Evolutionary conservation across 2,329 filamentous ascomycete genomes (phyloP).

Genomic region (Aureobasidium melanogenum): DNA sequence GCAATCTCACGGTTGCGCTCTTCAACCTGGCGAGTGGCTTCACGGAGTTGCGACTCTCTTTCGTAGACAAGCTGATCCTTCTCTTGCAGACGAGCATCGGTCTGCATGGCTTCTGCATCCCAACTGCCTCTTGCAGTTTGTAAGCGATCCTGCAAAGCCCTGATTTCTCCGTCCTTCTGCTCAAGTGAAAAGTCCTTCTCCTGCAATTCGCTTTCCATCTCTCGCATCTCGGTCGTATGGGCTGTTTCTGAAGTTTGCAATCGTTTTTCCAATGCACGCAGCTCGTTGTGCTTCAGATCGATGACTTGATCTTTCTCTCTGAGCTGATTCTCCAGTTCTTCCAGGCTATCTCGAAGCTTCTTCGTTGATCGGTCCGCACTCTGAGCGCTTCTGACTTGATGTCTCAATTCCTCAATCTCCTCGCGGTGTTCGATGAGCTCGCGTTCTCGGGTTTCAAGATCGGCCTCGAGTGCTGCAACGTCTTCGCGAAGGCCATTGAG

Average conservation of each 20-base stretch:
- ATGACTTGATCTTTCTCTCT: slow-evolving; percentile 27
- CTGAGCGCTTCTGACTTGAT: slow-evolving; percentile 15
- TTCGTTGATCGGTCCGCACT: slow-evolving; percentile 29
- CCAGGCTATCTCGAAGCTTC: slow-evolving; percentile 28
- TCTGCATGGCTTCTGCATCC: slow-evolving; percentile 29
- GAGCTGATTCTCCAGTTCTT: slow-evolving; percentile 26
- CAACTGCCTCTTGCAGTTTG: slow-evolving; percentile 30
- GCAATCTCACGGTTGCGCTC: slow-evolving; percentile 64
- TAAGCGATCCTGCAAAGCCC: slow-evolving; percentile 27
- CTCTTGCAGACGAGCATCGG: slow-evolving; percentile 27
- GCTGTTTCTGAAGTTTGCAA: slow-evolving; percentile 21
- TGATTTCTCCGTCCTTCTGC: slow-evolving; percentile 30
- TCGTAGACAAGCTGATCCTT: slow-evolving; percentile 51
- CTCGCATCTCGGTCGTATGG: slow-evolving; percentile 21
- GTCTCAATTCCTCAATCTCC: slow-evolving; percentile 11
- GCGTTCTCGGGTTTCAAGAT: slow-evolving; percentile 43
- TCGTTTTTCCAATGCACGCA: slow-evolving; percentile 25
- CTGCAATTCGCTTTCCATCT: slow-evolving; percentile 43
- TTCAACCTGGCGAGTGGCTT: slow-evolving; percentile 65
- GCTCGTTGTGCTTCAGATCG: slow-evolving; percentile 26
- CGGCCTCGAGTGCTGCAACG: slow-evolving; percentile 41
- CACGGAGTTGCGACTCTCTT: slow-evolving; percentile 63
- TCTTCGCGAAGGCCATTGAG: slow-evolving; percentile 53
- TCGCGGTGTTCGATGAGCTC: slow-evolving; percentile 23
- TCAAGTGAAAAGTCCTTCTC: slow-evolving; percentile 44